Evolutionary conservation across 495 filamentous ascomycete genomes (phyloP).

Genomic region (Daldinia childiae): DNA sequence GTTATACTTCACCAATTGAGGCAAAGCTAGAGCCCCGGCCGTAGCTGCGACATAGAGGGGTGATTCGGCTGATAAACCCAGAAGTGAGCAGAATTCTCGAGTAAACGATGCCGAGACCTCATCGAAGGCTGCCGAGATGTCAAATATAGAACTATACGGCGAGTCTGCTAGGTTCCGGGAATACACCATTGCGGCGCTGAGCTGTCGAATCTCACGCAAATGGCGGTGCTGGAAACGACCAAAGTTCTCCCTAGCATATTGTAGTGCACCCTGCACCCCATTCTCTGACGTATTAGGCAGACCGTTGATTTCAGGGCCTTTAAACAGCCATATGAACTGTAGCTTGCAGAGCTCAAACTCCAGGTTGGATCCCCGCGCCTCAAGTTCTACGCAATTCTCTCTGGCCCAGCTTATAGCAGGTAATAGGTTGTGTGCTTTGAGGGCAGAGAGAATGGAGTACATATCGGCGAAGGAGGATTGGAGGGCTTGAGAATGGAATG

Average conservation of each 20-base stretch:
- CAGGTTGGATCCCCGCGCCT: conserved; percentile 86
- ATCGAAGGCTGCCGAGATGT: conserved; percentile 76
- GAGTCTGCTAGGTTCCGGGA: conserved; percentile 70
- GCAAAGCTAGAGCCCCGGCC: conserved; percentile 89
- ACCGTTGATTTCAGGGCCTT: conserved; percentile 55
- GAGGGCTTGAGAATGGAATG: conserved; percentile 72
- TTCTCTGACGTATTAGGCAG: conserved; percentile 56
- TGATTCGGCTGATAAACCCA: conserved; percentile 86
- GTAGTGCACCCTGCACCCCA: conserved; percentile 64
- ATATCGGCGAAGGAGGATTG: conserved; percentile 84
- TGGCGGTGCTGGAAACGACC: conserved; percentile 67
- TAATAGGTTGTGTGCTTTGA: conserved; percentile 75
- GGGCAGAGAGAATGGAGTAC: conserved; percentile 85
- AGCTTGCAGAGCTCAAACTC: conserved; percentile 92
- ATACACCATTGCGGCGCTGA: conserved; percentile 80
- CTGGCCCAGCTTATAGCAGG: conserved; percentile 91
- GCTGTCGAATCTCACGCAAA: conserved; percentile 75
- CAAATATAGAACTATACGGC: conserved; percentile 81
- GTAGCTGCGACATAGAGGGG: conserved; percentile 92
- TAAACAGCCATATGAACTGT: conserved; percentile 86
- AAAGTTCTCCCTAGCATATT: conserved; percentile 77
- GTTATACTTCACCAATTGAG: conserved; percentile 82
- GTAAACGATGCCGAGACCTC: conserved; percentile 87
- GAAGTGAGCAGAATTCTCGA: conserved; percentile 90
- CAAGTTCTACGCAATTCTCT: conserved; percentile 71